These are phyloP conservation scores for Ensete ventricosum DNA, from an alignment of 176 grass and related monocot species.

Conservation along the genomic window DNA sequence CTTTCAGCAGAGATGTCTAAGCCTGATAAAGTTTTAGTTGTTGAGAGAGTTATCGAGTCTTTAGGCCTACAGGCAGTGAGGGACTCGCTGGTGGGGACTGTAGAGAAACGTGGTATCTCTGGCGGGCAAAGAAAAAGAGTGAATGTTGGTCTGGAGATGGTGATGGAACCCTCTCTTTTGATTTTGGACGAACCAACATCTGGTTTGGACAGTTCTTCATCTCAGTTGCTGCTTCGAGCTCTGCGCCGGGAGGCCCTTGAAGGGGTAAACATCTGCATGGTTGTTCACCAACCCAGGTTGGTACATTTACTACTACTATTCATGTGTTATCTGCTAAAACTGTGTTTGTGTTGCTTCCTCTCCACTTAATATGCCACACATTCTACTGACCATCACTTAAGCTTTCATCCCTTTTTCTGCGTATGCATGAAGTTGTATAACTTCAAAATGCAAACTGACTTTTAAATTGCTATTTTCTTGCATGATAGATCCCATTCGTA, in stretches of 20 bases:
- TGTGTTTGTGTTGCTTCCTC: no score
- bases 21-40: constrained; percentile 57
- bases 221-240: constrained; percentile 63
- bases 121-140: constrained; percentile 86
- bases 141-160: constrained; percentile 93
- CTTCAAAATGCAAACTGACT: no score
- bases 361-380: no score
- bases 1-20: constrained; percentile 41
- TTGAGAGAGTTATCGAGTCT: constrained; percentile 86
- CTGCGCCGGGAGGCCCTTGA: constrained; percentile 74
- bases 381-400: no score
- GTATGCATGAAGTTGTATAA: no score
- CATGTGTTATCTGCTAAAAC: no score
- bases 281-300: constrained; percentile 86
- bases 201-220: constrained; percentile 83
- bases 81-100: constrained; percentile 70
- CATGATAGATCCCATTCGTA: no score
- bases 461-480: no score
- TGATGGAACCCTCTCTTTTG: constrained; percentile 86
- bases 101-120: constrained; percentile 89
- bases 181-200: constrained; percentile 97
- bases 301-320: no score
- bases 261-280: constrained; percentile 78
- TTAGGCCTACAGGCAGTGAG: constrained; percentile 69
- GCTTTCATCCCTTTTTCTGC: no score